Conservation (phyloP, 1,284 basidiomycete genomes). For the Exobasidium cylindrosporum region DNA sequence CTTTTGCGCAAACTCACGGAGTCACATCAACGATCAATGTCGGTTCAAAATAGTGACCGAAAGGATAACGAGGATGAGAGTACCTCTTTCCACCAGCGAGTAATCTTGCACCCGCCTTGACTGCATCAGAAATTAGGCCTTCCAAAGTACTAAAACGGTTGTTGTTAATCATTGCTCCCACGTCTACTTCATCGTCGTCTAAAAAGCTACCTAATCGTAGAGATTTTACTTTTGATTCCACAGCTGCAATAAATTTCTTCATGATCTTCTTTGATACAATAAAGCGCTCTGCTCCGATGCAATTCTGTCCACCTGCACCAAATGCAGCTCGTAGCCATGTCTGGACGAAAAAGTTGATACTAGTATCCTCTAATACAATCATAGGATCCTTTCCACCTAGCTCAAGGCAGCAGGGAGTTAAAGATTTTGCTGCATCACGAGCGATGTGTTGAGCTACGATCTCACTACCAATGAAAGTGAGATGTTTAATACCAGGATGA, state of each 20-base stretch:
- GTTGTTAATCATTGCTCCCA: conserved; percentile 75
- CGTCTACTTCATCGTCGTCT: conserved; percentile 59
- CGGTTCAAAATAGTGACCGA: conserved; percentile 76
- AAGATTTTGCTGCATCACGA: conserved; percentile 72
- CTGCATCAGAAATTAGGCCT: conserved; percentile 69
- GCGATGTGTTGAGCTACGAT: conserved; percentile 81
- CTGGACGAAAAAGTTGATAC: conserved; percentile 58
- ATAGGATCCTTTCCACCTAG: conserved; percentile 68
- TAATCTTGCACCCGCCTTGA: conserved; percentile 69
- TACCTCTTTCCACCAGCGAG: conserved; percentile 68
- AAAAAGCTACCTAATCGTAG: conserved; percentile 42
- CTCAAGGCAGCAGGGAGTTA: conserved; percentile 86
- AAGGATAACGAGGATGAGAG: conserved; percentile 64
- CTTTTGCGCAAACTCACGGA: conserved; percentile 62
- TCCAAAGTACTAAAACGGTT: conserved; percentile 70
- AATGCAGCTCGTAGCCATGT: conserved; percentile 55
- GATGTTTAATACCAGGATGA: conserved; percentile 71
- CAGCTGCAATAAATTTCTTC: conserved; percentile 64
- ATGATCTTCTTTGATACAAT: conserved; percentile 77
- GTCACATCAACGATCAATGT: conserved; percentile 81
- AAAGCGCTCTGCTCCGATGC: conserved; percentile 82
- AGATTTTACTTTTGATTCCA: conserved; percentile 31
- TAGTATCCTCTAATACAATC: conserved; percentile 59
- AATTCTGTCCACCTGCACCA: conserved; percentile 91
- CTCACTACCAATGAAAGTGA: conserved; percentile 87